A percentile compares a stretch with the other conserved stretches of the same genome.
Evolutionary conservation across 495 filamentous ascomycete genomes (phyloP).

Genomic region (Podospora pseudocomata): DNA sequence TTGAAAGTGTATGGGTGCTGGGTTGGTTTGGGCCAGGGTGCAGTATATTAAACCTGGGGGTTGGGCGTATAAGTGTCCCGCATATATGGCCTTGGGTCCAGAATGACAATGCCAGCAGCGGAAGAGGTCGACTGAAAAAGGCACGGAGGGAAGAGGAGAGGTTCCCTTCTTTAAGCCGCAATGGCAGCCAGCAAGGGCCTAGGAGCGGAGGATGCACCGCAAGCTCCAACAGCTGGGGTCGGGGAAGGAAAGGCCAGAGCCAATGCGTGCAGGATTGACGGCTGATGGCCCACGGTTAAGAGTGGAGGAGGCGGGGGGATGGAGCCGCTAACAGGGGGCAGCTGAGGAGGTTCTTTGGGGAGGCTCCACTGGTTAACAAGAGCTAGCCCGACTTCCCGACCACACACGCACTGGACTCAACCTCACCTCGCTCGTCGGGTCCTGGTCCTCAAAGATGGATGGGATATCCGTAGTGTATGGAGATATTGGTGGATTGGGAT

Average conservation of each 20-base stretch:
- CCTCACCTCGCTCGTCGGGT: background rate
- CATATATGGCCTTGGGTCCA: background rate
- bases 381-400: slow-evolving; percentile 6
- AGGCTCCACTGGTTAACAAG: background rate
- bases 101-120: background rate
- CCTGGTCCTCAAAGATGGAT: background rate
- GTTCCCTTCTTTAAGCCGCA: slow-evolving; percentile 15
- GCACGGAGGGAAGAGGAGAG: slow-evolving; percentile 1
- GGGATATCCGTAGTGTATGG: too few relatives aligned
- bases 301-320: background rate
- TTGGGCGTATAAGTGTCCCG: slow-evolving; percentile 1
- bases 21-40: slow-evolving; percentile 11
- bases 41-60: slow-evolving; percentile 7
- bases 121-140: background rate
- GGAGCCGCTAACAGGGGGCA: background rate
- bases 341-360: slow-evolving; percentile 6
- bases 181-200: slow-evolving; percentile 14
- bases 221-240: slow-evolving; percentile 1
- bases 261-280: slow-evolving; percentile 2
- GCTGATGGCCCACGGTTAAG: slow-evolving; percentile 1
- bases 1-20: slow-evolving; percentile 15
- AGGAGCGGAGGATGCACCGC: slow-evolving; percentile 8
- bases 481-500: background rate
- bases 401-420: background rate
- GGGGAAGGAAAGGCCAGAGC: background rate